Evolutionary conservation across 768 basidiomycete genomes (phyloP), one percentile per base, ranked within the genome.

Genomic region (Suillus lakei): DNA sequence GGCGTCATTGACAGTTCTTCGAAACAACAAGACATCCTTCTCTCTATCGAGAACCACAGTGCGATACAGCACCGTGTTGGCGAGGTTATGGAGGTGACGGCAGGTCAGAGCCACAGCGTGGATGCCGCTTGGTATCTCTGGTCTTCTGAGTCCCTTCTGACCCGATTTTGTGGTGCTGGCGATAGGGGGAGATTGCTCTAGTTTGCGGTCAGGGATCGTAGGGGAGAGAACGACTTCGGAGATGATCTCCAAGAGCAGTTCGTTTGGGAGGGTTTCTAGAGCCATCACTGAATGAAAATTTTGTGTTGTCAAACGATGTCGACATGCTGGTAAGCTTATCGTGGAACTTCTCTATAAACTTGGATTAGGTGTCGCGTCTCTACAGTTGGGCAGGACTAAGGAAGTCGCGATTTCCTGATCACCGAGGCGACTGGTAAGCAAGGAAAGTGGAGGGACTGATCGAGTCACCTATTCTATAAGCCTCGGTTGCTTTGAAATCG

Each of bases 11-110:
- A 72, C 70, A 12, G 81, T 83, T 51, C 81, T 78, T 63, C 76
- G 67, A 54, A 84, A 79, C 21, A 81, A 74, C 15, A 71, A 60
- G 44, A 82, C 67, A 9, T 70, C 68, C 32, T 72, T 67, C 13
- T 69, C 48, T 2, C 74, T 73, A 62, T 78, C 69, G 23, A 84
- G 74, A 30, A 80, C 75, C 30, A 84, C 77, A 5, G 76, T 76
- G 54, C 77, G 73, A 65, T 84, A 84, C 32, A 83, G 54, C 30
- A 82, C 75, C 39, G 60, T 66, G 62, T 82, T 74, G 28, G 81
- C 65, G 56, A 78, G 68, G n/a, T 67, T 65, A 64, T 67, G 64
- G 60, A 83, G 75, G 34, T 70, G 67, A 62, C 72, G 77, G 16
- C 61, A 70, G 13, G 71, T 69, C 26, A 55, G 34, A 8, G 65